These are phyloP conservation scores for Cercospora brassicicola DNA, from an alignment of 2,329 filamentous ascomycete species.

Conservation along the genomic window DNA sequence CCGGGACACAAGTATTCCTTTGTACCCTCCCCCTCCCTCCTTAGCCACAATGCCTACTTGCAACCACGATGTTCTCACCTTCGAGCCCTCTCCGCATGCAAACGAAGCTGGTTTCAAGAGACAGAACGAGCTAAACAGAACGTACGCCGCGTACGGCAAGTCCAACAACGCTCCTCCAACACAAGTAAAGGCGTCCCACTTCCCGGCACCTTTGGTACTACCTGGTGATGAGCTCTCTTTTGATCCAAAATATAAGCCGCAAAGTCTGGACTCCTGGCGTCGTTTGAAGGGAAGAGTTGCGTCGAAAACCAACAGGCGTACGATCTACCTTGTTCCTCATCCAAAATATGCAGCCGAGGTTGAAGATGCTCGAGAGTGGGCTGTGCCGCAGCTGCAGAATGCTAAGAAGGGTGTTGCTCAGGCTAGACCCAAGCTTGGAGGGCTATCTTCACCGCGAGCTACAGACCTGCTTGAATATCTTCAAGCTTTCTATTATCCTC, in stretches of 20 bases:
- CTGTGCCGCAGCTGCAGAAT: constrained; percentile 26
- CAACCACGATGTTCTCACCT: constrained; percentile 19
- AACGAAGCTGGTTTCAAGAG: constrained; percentile 39
- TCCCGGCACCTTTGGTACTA: constrained; percentile 61
- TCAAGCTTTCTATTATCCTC: constrained; percentile 55
- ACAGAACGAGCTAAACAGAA: constrained; percentile 31
- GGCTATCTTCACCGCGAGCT: constrained; percentile 3
- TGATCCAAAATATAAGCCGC: constrained; percentile 54
- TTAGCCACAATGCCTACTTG: not conserved
- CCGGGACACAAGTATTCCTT: not conserved
- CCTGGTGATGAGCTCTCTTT: constrained; percentile 60
- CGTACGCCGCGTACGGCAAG: not conserved
- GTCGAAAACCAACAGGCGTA: constrained; percentile 41
- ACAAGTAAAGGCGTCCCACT: constrained; percentile 37
- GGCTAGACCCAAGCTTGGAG: not conserved
- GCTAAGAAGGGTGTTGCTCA: not conserved
- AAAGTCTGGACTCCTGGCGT: constrained; percentile 57
- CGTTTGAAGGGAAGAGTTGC: constrained; percentile 54
- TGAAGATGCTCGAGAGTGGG: constrained; percentile 49
- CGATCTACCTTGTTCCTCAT: constrained; percentile 56
- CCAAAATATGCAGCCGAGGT: constrained; percentile 46
- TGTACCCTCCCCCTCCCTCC: no score
- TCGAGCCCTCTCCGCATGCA: constrained; percentile 41
- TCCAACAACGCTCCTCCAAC: constrained; percentile 9
- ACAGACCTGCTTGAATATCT: constrained; percentile 47